These are phyloP conservation scores for Mycena metata DNA, from an alignment of 768 basidiomycete species.

Conservation along the genomic window DNA sequence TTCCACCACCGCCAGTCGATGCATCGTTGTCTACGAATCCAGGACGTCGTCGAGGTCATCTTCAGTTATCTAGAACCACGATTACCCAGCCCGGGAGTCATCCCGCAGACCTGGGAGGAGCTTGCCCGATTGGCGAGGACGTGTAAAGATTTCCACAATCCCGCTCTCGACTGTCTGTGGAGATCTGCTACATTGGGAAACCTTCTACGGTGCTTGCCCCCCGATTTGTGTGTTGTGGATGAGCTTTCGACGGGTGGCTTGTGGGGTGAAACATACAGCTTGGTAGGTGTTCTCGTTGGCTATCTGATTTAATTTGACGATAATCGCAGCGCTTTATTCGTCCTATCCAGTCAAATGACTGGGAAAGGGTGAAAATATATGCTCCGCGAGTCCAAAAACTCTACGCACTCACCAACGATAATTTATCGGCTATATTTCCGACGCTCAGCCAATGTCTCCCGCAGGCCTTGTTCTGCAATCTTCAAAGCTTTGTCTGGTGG, in stretches of 20 bases:
- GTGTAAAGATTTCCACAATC: neutral
- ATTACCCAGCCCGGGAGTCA: too few relatives aligned
- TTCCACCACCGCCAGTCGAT: too few relatives aligned
- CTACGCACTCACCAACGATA: too few relatives aligned
- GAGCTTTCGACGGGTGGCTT: neutral
- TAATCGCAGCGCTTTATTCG: conserved; percentile 1
- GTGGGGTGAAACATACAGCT: too few relatives aligned
- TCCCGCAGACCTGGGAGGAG: too few relatives aligned
- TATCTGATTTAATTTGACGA: too few relatives aligned
- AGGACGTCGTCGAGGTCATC: too few relatives aligned
- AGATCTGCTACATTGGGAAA: neutral
- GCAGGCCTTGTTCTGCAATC: neutral
- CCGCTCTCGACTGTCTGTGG: neutral
- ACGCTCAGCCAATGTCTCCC: neutral
- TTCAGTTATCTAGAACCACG: too few relatives aligned
- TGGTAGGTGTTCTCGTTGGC: too few relatives aligned
- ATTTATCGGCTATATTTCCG: conserved; percentile 1
- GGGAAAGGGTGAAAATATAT: neutral
- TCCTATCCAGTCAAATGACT: neutral
- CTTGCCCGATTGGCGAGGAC: too few relatives aligned
- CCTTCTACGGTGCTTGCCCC: conserved; percentile 1
- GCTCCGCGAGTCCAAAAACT: neutral
- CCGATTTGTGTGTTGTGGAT: neutral
- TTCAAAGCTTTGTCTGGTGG: neutral
- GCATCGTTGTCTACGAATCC: too few relatives aligned